A percentile compares a stretch with the other conserved stretches of the same genome.
Evolutionary conservation across 805 yeast genomes (phyloP).

Genomic region (Hanseniaspora vineae): DNA sequence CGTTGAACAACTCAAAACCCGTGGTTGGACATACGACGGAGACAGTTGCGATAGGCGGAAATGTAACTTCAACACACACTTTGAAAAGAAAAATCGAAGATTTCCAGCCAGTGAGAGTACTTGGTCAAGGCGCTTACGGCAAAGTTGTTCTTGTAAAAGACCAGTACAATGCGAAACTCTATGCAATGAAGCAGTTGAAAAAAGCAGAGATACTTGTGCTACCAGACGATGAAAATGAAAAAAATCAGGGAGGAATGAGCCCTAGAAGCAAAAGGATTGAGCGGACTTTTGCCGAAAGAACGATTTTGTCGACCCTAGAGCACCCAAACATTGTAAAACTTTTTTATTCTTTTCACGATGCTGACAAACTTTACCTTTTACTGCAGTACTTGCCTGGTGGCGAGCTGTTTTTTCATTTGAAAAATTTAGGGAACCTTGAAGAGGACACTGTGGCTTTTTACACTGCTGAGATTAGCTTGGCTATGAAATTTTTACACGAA

Average conservation of each 20-base stretch:
- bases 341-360: constrained; percentile 75
- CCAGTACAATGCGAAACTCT: constrained; percentile 44
- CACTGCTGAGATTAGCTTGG: constrained; percentile 69
- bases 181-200: constrained; percentile 76
- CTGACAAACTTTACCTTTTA: constrained; percentile 57
- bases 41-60: no score
- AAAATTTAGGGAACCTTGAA: constrained; percentile 29
- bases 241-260: constrained; percentile 11
- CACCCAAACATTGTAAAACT: constrained; percentile 77
- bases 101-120: constrained; percentile 60
- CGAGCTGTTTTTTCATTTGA: constrained; percentile 44
- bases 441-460: constrained; percentile 67
- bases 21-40: no score
- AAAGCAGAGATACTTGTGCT: constrained; percentile 66
- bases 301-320: constrained; percentile 54
- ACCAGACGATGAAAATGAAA: constrained; percentile 11
- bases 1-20: no score
- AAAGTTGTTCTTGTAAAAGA: constrained; percentile 72
- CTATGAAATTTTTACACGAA: constrained; percentile 60
- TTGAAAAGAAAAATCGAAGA: constrained; percentile 28
- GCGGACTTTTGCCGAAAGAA: constrained; percentile 68
- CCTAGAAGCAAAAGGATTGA: constrained; percentile 39
- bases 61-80: neutral
- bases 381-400: constrained; percentile 85
- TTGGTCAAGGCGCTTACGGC: constrained; percentile 85